Evolutionary conservation across 73 alveolate species (phyloP).

Genomic region (Blepharisma stoltei): DNA sequence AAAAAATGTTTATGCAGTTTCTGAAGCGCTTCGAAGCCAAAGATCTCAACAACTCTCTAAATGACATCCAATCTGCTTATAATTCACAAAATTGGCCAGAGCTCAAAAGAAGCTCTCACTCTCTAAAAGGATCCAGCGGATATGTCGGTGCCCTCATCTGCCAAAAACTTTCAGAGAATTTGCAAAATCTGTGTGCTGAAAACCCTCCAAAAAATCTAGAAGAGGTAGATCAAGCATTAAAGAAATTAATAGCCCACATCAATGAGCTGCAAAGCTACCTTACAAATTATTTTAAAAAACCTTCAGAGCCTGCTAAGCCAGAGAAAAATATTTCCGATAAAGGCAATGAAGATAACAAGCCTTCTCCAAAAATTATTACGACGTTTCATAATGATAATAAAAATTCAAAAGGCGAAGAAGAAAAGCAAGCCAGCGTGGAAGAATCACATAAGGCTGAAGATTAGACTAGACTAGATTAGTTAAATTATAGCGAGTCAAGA

Average conservation of each 20-base stretch:
- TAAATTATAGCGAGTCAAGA: too few species aligned
- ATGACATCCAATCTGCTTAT: neutral
- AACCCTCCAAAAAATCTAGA: neutral
- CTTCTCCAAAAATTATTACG: too few species aligned
- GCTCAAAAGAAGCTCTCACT: constrained; percentile 19
- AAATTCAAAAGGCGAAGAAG: too few species aligned
- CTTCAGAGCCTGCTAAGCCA: neutral
- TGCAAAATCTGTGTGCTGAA: constrained; percentile 13
- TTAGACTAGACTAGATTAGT: too few species aligned
- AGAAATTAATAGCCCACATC: neutral
- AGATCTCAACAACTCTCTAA: neutral
- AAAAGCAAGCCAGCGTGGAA: too few species aligned
- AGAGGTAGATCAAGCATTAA: neutral
- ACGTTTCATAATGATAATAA: too few species aligned
- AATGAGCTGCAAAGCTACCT: neutral
- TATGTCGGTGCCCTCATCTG: constrained; percentile 6
- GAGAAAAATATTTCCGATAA: neutral
- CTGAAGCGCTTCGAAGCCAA: neutral
- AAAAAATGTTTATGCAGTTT: neutral
- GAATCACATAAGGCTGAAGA: too few species aligned
- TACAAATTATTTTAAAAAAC: constrained; percentile 1
- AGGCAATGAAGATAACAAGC: too few species aligned
- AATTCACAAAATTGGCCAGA: neutral
- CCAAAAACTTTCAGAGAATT: neutral
- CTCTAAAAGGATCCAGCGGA: constrained; percentile 17